Conservation (phyloP, 2,329 filamentous ascomycete species). For the Penicillium sp. region DNA sequence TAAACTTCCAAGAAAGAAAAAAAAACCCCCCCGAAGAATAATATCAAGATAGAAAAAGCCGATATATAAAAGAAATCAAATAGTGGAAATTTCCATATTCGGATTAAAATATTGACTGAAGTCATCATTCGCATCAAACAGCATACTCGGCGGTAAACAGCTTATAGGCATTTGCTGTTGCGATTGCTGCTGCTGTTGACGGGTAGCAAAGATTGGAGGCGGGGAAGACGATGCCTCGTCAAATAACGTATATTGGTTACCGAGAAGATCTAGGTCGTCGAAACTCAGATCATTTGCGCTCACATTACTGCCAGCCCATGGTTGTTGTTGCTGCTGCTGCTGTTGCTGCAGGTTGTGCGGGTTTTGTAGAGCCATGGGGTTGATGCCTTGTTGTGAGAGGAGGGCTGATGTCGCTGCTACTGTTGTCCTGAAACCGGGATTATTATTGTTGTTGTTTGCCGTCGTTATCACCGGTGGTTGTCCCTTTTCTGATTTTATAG, state of each 20-base stretch:
- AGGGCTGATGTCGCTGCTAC: slow-evolving; percentile 17
- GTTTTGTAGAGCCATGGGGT: slow-evolving; percentile 32
- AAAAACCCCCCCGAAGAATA: slow-evolving; percentile 23
- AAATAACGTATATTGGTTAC: slow-evolving; percentile 16
- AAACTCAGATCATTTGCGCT: slow-evolving; percentile 1
- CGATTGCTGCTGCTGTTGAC: background rate
- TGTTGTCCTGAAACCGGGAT: background rate
- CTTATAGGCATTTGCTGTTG: slow-evolving; percentile 27
- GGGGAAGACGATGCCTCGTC: slow-evolving; percentile 27
- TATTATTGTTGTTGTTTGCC: background rate
- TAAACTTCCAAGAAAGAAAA: slow-evolving; percentile 11
- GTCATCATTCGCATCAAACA: slow-evolving; percentile 33
- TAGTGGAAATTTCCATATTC: slow-evolving; percentile 36
- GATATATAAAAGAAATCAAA: slow-evolving; percentile 21
- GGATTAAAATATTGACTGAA: slow-evolving; percentile 39
- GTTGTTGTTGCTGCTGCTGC: background rate
- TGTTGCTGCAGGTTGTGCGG: slow-evolving; percentile 18
- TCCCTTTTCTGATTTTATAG: slow-evolving; percentile 23
- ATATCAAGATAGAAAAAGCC: slow-evolving; percentile 26
- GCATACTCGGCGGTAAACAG: slow-evolving; percentile 27
- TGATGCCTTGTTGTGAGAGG: slow-evolving; percentile 32
- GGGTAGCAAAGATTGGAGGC: slow-evolving; percentile 30
- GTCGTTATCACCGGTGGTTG: background rate
- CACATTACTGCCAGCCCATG: background rate
- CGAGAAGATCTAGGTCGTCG: slow-evolving; percentile 13